Base-by-base conservation (phyloP, 257 asterid species). In the Solanum infundibuliforme region DNA sequence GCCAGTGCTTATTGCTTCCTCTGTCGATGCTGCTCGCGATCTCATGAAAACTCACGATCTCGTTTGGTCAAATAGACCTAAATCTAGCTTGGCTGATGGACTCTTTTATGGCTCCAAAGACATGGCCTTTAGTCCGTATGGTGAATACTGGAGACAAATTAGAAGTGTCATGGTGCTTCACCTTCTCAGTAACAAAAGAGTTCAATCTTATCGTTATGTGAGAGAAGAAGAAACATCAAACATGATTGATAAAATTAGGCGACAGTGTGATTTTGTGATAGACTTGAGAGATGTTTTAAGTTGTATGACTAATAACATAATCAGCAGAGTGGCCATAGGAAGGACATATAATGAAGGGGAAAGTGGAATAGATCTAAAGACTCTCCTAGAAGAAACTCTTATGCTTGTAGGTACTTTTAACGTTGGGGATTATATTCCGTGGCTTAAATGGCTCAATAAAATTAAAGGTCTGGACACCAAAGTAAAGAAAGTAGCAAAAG, bases 351-450 rank as follows among this genome's bases (percentile, higher is more conserved):
- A 88, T 4, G 87, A 87, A 10, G 92, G 1, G 8, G 90, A 89
- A 43, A 73, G 38, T 1, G 93, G 96, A 2, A 88, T 82, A 72
- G 86, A 72, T 69, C 79, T 84, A 43, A 43, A 88, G 76, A 23
- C 5, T 20, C 58, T 87, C 8, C 12, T 90, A 8, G 69, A 14
- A 20, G 91, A 89, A 6, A 4, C 89, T 32, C 4, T 6, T 8
- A 36, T 14, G 69, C 38, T 92, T 52, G 2, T 91, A 0, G 95
- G 92, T 1, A 32, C 29, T 14, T 36, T 41, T 13, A 32, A 36
- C 38, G 12, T 92, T 0, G 93, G 91, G 11, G 92, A 90, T 29
- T 90, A 86, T 62, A 43, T 94, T 20, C 90, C 95, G 2, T 92
- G 92, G 91, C 89, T 93, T 83, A 55, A 66, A 20, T 93, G 93